Conservation (phyloP, 73 alveolate genomes). For the Paramecium octaurelia region DNA sequence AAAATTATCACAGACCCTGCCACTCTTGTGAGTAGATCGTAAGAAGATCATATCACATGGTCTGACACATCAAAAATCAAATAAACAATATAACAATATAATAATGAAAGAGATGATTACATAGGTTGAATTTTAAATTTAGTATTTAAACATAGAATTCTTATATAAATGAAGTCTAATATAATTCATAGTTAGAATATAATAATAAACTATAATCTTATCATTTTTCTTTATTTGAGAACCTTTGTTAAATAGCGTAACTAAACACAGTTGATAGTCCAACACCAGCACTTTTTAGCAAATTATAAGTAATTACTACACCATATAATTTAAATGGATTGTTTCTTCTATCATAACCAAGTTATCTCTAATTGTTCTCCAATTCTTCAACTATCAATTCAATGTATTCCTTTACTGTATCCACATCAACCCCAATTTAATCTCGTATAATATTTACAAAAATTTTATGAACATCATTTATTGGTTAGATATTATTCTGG, state of each 20-base stretch:
- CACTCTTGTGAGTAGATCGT: slow-evolving; percentile 91
- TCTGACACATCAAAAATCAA: slow-evolving; percentile 83
- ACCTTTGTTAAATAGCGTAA: slow-evolving; percentile 6
- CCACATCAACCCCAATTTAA: not conserved
- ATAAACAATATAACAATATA: slow-evolving; percentile 89
- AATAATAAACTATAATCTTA: not conserved
- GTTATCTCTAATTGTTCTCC: not conserved
- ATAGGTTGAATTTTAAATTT: slow-evolving; percentile 49
- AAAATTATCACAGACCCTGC: slow-evolving; percentile 98
- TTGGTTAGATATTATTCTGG: not conserved
- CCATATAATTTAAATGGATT: slow-evolving; percentile 32
- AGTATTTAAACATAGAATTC: not conserved
- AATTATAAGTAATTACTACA: not conserved
- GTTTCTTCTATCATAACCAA: not conserved
- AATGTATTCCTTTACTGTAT: not conserved
- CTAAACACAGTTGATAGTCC: slow-evolving; percentile 31
- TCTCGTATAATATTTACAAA: not conserved
- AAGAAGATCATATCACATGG: slow-evolving; percentile 99
- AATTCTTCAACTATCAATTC: not conserved
- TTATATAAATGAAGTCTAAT: not conserved
- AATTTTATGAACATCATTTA: slow-evolving; percentile 25
- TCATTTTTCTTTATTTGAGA: not conserved
- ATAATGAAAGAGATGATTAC: slow-evolving; percentile 93
- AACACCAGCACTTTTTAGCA: slow-evolving; percentile 21
- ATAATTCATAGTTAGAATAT: not conserved